Evolutionary conservation across 768 basidiomycete species (phyloP), one percentile per base, ranked within the genome.

Genomic region (Piloderma croceum): DNA sequence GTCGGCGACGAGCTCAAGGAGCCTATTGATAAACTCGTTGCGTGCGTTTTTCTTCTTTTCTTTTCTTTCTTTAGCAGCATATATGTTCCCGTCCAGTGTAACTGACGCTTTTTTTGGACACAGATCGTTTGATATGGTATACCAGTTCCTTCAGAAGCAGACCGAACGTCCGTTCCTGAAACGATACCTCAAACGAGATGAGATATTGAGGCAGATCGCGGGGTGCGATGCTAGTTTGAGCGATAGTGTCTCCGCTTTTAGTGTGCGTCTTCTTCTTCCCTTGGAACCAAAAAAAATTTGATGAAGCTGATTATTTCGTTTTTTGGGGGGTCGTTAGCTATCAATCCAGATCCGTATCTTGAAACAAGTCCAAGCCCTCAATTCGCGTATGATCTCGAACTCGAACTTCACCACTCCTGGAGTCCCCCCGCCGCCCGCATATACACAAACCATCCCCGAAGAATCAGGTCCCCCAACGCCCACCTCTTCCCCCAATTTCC

Each of bases 181-280:
- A 58, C 71, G 85, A 4, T 90, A 85, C 52, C 68, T 90, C 27
- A 79, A 79, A 53, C 74, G 83, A 31, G 80, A 84, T 27, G 84
- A 89, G 46, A 81, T 81, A 21, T 53, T 70, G 12, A 61, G 65
- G 3, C 70, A 74, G 23, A 74, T 88, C 25, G 51, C 57, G 0
- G 60, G 54, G 3, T 82, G 79, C 37, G 73, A 79, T 37, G 63
- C 70, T 9, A 65, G 65, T 2, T 63, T 88, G 17, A 63, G 65
- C 19, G 74, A 81, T 25, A 74, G 76, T 4, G 54, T 82, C 29
- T 58, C 59, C n/a, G 66, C 79, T 53, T 81, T 84, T 51, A 65
- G 73, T 24, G 73, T 70, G 42, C 43, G 65, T 60, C 23, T 9
- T 52, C 49, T 22, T 42, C 36, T 36, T 32, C 13, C 25, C 33